Conservation (phyloP, 176 grass and related monocot species). For the Chloris gayana region DNA sequence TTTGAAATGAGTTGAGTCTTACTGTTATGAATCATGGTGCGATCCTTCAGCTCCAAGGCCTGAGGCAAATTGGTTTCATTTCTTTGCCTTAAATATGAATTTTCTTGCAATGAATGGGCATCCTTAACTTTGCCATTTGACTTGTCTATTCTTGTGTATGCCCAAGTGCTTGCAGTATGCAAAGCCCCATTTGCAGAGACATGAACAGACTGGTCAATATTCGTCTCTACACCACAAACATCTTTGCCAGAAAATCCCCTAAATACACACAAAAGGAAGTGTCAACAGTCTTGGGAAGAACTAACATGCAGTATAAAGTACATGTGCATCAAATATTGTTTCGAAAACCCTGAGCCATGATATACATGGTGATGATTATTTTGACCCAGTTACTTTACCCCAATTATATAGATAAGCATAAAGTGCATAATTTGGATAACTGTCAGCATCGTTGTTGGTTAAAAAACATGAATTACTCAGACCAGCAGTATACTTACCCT, state of each 20-base stretch:
- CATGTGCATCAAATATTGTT: slow-evolving; percentile 25
- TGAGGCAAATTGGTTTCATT: slow-evolving; percentile 17
- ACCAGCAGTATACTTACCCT: slow-evolving; percentile 42
- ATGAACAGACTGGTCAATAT: slow-evolving; percentile 34
- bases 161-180: slow-evolving; percentile 29
- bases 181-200: slow-evolving; percentile 35
- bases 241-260: slow-evolving; percentile 8
- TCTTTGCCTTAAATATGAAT: slow-evolving; percentile 10
- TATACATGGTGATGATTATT: not conserved
- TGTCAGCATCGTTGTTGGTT: not conserved
- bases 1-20: slow-evolving; percentile 22
- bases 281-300: slow-evolving; percentile 12
- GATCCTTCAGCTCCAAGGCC: slow-evolving; percentile 37
- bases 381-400: not conserved
- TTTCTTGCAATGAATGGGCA: slow-evolving; percentile 13
- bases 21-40: slow-evolving; percentile 43
- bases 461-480: slow-evolving; percentile 29
- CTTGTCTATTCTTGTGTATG: slow-evolving; percentile 26
- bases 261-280: not conserved
- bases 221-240: not conserved
- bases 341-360: not conserved
- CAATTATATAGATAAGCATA: not conserved
- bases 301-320: slow-evolving; percentile 22
- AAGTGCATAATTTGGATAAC: not conserved
- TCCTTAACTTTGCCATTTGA: slow-evolving; percentile 46